Evolutionary conservation across 352 stramenopile genomes (phyloP).

Genomic region (Phytophthora kernoviae): DNA sequence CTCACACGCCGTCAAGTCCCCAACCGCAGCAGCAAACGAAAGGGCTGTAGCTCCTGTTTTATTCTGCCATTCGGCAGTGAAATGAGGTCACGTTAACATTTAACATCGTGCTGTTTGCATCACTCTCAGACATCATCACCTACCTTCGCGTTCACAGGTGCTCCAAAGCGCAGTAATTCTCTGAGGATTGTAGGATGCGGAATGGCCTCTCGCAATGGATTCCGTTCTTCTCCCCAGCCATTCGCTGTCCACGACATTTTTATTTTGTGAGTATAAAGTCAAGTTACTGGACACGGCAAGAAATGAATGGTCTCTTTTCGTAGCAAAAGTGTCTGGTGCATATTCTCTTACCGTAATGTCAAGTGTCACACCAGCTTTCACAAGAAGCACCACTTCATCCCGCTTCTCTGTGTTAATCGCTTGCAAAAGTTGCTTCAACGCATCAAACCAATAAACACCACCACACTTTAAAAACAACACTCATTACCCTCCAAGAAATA

Average conservation of each 20-base stretch:
- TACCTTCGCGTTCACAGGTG: conserved; percentile 37
- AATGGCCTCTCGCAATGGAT: conserved; percentile 33
- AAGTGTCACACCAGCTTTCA: conserved; percentile 35
- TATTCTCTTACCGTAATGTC: conserved; percentile 26
- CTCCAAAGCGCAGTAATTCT: conserved; percentile 34
- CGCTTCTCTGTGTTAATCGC: conserved; percentile 25
- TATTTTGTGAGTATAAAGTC: too few species aligned
- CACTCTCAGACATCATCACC: neutral
- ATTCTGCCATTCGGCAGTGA: conserved; percentile 20
- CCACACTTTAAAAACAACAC: conserved; percentile 4
- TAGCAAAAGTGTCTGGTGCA: too few species aligned
- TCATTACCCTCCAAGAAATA: neutral
- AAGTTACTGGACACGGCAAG: neutral
- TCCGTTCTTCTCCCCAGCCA: conserved; percentile 33
- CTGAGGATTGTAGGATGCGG: conserved; percentile 31
- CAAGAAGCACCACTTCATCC: conserved; percentile 40
- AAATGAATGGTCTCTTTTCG: too few species aligned
- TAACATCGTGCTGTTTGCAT: too few species aligned
- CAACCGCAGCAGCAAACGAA: conserved; percentile 30
- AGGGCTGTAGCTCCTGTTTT: conserved; percentile 38
- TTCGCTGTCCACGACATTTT: conserved; percentile 12
- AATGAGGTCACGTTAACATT: too few species aligned
- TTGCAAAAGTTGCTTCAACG: conserved; percentile 28
- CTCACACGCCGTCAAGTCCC: conserved; percentile 35
- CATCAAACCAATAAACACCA: neutral